A percentile compares a stretch with the other conserved stretches of the same genome.
Evolutionary conservation across 108 stramenopile genomes (phyloP).

Genomic region (Asterionellopsis glacialis): DNA sequence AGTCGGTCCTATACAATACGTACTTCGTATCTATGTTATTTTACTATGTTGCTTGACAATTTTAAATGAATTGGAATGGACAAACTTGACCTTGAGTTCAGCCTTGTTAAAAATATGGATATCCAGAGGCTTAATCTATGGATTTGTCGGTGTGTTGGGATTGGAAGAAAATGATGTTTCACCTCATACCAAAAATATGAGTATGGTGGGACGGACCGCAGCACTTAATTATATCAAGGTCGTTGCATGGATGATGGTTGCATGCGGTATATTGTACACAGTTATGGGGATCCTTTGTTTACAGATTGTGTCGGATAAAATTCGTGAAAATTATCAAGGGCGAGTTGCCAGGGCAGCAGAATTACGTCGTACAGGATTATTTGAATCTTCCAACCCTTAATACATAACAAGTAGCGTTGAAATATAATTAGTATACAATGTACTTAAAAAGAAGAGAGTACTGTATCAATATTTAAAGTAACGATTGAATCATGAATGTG

Average conservation of each 20-base stretch:
- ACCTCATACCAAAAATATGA: not conserved
- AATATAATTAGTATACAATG: no score
- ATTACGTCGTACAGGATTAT: no score
- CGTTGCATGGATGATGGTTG: conserved; percentile 17
- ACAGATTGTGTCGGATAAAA: conserved; percentile 12
- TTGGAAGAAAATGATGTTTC: conserved; percentile 17
- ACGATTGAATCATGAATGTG: no score
- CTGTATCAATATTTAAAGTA: no score
- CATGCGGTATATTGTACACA: conserved; percentile 15
- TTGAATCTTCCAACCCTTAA: no score
- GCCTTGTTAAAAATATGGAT: conserved; percentile 15
- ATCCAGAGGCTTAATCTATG: conserved; percentile 16
- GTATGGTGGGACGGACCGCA: not conserved
- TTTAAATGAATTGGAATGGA: conserved; percentile 25
- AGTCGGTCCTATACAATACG: conserved; percentile 9
- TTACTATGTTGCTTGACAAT: conserved; percentile 11
- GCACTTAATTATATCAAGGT: conserved; percentile 10
- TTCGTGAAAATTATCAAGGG: conserved; percentile 10
- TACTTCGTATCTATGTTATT: conserved; percentile 16
- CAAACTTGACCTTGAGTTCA: conserved; percentile 9
- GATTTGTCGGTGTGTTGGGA: conserved; percentile 22
- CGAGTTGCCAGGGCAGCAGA: conserved; percentile 9
- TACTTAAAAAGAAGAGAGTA: no score
- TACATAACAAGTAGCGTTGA: no score
- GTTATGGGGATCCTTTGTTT: conserved; percentile 20